These are phyloP conservation scores for Lipomyces sp. DNA, from an alignment of 805 yeast species.

Conservation along the genomic window DNA sequence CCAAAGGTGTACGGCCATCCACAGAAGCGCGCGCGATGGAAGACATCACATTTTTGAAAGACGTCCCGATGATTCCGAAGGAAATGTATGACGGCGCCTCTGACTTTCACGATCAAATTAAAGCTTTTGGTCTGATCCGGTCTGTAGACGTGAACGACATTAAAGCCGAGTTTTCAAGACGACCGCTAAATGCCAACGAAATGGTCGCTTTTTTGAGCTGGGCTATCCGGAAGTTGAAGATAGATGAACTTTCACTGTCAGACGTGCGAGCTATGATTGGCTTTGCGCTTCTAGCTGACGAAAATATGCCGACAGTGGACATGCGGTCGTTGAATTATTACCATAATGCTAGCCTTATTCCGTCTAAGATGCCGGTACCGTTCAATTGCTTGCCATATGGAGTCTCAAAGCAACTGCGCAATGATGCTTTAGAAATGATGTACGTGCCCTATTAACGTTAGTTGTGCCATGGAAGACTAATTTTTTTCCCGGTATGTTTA, in stretches of 20 bases:
- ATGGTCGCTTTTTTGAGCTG: conserved; percentile 34
- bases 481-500: background rate
- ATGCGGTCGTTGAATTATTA: conserved; percentile 32
- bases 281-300: conserved; percentile 32
- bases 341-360: conserved; percentile 32
- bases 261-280: conserved; percentile 27
- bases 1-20: conserved; percentile 36
- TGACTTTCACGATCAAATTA: conserved; percentile 34
- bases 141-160: conserved; percentile 33
- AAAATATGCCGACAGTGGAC: conserved; percentile 25
- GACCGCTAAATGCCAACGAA: conserved; percentile 31
- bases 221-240: conserved; percentile 27
- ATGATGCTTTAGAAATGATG: conserved; percentile 28
- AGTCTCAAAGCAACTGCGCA: conserved; percentile 25
- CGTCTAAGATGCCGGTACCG: conserved; percentile 36
- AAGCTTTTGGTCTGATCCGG: conserved; percentile 29
- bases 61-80: conserved; percentile 35
- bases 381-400: conserved; percentile 35
- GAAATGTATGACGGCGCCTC: conserved; percentile 26
- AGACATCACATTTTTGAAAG: conserved; percentile 30
- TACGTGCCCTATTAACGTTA: background rate
- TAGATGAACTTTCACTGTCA: conserved; percentile 14
- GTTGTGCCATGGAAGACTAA: background rate
- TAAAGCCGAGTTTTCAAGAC: conserved; percentile 34
- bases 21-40: conserved; percentile 35